phyloP scores from a whole-genome alignment of 495 filamentous ascomycete species.

The Pyrenopolyporus hunteri region DNA sequence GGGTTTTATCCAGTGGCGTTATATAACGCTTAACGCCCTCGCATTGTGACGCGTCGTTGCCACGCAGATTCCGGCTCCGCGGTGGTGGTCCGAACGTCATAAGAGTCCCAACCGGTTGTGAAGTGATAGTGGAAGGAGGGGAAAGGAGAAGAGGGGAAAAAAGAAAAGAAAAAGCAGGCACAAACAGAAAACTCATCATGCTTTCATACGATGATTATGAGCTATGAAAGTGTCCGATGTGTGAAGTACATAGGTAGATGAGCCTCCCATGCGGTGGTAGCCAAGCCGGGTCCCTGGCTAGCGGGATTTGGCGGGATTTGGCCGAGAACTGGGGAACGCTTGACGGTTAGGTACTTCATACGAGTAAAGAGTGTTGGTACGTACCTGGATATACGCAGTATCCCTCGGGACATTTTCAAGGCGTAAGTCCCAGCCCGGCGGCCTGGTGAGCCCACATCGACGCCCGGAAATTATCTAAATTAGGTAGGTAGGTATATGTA shows the following conservation, averaged over 20 bases:
- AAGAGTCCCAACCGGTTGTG: constrained; percentile 15
- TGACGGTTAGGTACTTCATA: neutral
- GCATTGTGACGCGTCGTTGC: too few relatives aligned
- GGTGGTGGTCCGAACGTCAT: constrained; percentile 8
- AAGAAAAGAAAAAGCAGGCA: too few relatives aligned
- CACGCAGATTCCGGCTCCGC: too few relatives aligned
- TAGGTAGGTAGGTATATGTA: too few relatives aligned
- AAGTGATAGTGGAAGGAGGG: neutral
- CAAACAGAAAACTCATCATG: too few relatives aligned
- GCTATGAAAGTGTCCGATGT: too few relatives aligned
- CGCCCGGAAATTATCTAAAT: constrained; percentile 26
- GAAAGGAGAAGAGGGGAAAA: constrained; percentile 7
- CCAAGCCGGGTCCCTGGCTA: constrained; percentile 10
- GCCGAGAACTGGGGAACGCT: constrained; percentile 21
- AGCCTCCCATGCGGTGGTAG: constrained; percentile 21
- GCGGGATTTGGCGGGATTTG: constrained; percentile 6
- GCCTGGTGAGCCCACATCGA: constrained; percentile 18
- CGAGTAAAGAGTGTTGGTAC: neutral
- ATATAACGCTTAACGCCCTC: too few relatives aligned
- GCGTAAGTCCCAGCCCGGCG: constrained; percentile 12
- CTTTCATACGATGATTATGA: too few relatives aligned
- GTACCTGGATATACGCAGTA: neutral
- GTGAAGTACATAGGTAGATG: too few relatives aligned
- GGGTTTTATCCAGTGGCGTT: too few relatives aligned
- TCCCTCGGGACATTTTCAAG: neutral